These are phyloP conservation scores for Quercus wislizeni DNA, from an alignment of 306 rosid species.

Conservation along the genomic window DNA sequence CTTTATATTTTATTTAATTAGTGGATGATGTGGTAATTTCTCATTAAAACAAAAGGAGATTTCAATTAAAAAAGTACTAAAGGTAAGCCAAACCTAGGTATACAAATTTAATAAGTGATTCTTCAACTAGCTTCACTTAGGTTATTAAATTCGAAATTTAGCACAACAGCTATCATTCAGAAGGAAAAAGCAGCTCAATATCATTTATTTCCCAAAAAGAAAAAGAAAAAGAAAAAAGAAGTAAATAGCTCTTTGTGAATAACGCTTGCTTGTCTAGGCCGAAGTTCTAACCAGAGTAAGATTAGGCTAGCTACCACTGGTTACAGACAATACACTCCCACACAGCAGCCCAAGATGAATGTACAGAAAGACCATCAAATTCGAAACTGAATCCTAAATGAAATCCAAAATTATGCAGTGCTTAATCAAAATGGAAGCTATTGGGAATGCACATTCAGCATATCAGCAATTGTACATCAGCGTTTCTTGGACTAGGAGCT, in stretches of 20 bases:
- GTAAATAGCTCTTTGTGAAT: no score
- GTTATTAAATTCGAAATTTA: no score
- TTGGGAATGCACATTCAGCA: not conserved
- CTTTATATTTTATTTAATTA: no score
- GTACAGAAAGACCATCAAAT: not conserved
- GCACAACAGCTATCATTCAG: no score
- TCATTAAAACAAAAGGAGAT: no score
- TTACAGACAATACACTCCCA: not conserved
- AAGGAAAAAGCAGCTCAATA: no score
- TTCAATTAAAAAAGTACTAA: accelerated
- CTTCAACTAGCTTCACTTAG: no score
- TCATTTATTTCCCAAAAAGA: not conserved
- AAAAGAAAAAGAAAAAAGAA: not conserved
- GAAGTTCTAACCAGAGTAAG: not conserved
- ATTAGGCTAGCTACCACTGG: not conserved
- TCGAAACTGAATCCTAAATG: not conserved
- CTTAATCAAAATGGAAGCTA: not conserved
- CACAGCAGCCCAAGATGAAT: not conserved
- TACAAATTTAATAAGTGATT: no score
- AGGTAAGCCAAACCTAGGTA: accelerated
- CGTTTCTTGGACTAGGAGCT: not conserved
- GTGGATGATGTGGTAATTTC: accelerated
- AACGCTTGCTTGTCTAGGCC: no score
- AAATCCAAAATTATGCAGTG: not conserved
- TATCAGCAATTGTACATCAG: not conserved